phyloP scores from a whole-genome alignment of 306 rosid species.

The Abrus precatorius region DNA sequence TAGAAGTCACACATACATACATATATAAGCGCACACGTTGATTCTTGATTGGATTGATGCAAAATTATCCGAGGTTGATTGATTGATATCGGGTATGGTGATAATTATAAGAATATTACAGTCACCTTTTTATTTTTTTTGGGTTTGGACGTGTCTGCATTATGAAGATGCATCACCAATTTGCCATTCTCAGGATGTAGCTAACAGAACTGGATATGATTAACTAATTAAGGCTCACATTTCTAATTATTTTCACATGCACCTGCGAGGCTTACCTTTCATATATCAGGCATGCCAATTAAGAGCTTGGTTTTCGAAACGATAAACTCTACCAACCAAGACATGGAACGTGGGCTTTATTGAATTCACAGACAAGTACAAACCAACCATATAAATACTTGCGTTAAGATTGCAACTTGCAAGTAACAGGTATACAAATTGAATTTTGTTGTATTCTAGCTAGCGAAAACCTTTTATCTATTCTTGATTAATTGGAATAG shows the following conservation, averaged over 20 bases:
- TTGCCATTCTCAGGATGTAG: neutral
- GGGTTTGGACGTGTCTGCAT: neutral
- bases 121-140: neutral
- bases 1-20: neutral
- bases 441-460: neutral
- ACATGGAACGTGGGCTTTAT: slow-evolving; percentile 14
- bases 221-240: neutral
- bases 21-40: neutral
- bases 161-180: slow-evolving; percentile 3
- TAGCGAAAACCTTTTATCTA: neutral
- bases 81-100: neutral
- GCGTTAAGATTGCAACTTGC: neutral
- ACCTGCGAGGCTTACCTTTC: neutral
- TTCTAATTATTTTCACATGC: neutral
- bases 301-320: neutral
- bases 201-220: neutral
- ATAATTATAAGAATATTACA: neutral
- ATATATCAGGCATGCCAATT: neutral
- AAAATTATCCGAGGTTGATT: neutral
- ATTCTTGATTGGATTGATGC: neutral
- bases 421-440: neutral
- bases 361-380: neutral
- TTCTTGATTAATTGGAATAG: neutral
- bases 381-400: neutral
- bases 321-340: neutral